Base-by-base conservation (phyloP, 306 rosid genomes). In the Quercus variabilis region DNA sequence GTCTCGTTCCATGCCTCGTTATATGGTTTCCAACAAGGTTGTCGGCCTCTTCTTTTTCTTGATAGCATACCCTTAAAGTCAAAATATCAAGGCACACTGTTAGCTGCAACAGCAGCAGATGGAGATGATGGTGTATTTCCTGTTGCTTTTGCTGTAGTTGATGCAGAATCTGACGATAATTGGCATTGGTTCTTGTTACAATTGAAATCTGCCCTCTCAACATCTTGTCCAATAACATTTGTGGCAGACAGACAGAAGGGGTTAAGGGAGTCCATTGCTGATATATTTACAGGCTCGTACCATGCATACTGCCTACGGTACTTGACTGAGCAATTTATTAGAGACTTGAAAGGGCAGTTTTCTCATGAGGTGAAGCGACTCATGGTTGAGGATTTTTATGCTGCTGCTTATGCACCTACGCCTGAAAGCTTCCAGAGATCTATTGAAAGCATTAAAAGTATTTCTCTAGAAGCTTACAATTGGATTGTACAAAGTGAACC, bases 291-390 rank as follows among this genome's bases (percentile, higher is more conserved):
- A 52, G 96, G 92, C 60, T 92, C 99, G 9, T 88, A 81, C 81
- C 99, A 95, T 89, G 94, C 91, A 28, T 92, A 89, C 74, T 95
- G 99, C 83, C 85, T 95, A 54, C 87, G 87, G 15, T 90, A 91
- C 90, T 84, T 95, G 82, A 90, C 89, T 1, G 99, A 95, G 84
- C 95, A 95, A 88, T 91, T 95, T 78, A 77, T 92, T 80, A 90
- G 89, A 83, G 98, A 92, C 89, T 83, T 95, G 91, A 95, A 85
- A 74, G 99, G 90, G 60, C 99, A 87, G 79, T 95, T 90, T 86
- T 92, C 99, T 76, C 99, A 95, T 18, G 99, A 92, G 92, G 95
- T 95, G 73, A 95, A 90, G 90, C 88, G 91, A 67, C 97, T 95
- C 52, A 90, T 95, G 91, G 79, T 90, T 57, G 98, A 92, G 86